Evolutionary conservation across 2,329 filamentous ascomycete species (phyloP).

Genomic region (Corinectria fuckeliana): DNA sequence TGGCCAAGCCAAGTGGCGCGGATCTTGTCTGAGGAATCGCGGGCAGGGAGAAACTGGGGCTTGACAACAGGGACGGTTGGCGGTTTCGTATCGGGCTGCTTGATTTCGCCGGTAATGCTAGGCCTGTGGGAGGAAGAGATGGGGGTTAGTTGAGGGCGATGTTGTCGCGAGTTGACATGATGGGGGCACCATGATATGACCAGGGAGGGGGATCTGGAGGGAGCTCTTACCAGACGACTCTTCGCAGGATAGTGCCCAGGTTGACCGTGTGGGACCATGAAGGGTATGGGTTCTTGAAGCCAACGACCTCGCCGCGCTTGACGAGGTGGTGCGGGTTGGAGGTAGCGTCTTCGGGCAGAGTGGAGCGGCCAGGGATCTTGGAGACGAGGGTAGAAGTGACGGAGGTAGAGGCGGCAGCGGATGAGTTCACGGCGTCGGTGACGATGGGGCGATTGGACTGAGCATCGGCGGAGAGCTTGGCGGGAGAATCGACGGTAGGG

Average conservation of each 20-base stretch:
- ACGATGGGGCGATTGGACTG: not conserved
- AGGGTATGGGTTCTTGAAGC: constrained; percentile 60
- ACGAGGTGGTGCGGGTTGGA: constrained; percentile 57
- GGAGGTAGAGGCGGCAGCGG: constrained; percentile 24
- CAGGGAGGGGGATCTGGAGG: not conserved
- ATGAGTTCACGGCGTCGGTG: not conserved
- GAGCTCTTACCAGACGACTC: constrained; percentile 45
- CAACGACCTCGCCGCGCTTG: constrained; percentile 46
- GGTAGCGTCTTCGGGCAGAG: constrained; percentile 51
- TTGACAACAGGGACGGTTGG: constrained; percentile 71
- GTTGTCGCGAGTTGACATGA: not conserved
- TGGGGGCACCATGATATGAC: not conserved
- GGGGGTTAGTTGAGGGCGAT: constrained; percentile 14
- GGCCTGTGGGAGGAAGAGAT: constrained; percentile 39
- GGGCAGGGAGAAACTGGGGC: constrained; percentile 69
- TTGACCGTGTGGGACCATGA: constrained; percentile 45
- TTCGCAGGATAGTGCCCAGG: constrained; percentile 36
- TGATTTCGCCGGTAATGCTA: constrained; percentile 48
- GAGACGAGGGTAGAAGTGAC: constrained; percentile 38
- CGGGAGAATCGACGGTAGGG: not conserved
- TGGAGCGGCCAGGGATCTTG: constrained; percentile 43
- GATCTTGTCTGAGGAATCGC: constrained; percentile 63
- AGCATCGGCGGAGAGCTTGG: constrained; percentile 1
- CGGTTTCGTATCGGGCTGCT: constrained; percentile 65
- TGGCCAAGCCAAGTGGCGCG: constrained; percentile 95